Conservation (phyloP, 2,329 filamentous ascomycete species). For the Aspergillus sp. region DNA sequence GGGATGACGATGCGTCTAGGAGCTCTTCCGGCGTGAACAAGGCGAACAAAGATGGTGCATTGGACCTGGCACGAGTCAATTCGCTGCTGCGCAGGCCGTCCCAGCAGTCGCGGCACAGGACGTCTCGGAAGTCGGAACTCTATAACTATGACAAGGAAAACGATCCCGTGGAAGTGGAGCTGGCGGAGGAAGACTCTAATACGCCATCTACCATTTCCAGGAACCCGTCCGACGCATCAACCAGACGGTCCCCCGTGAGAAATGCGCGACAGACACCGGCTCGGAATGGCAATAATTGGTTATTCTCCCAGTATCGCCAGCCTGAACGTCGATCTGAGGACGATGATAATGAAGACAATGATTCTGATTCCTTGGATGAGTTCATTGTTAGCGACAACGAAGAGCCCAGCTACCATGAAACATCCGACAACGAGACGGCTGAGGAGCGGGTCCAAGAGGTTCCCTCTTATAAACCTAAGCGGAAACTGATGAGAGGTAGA, state of each 20-base stretch:
- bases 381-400: constrained; percentile 45
- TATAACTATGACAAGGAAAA: constrained; percentile 38
- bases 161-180: constrained; percentile 28
- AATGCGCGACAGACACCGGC: constrained; percentile 8
- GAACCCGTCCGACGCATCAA: constrained; percentile 21
- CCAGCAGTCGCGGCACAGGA: constrained; percentile 22
- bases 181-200: constrained; percentile 13
- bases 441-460: constrained; percentile 20
- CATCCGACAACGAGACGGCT: constrained; percentile 30
- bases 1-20: constrained; percentile 10
- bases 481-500: constrained; percentile 36
- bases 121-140: constrained; percentile 26
- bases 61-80: constrained; percentile 34
- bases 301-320: constrained; percentile 20
- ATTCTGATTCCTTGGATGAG: constrained; percentile 39
- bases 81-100: constrained; percentile 32
- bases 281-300: constrained; percentile 11
- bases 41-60: constrained; percentile 24
- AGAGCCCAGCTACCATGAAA: constrained; percentile 35
- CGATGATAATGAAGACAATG: constrained; percentile 28
- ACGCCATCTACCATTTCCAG: constrained; percentile 15
- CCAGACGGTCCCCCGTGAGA: constrained; percentile 21
- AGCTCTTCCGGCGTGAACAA: constrained; percentile 5
- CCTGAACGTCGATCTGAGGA: constrained; percentile 21
- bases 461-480: constrained; percentile 25